Percentiles rank a stretch among this genome's conserved stretches.
Conservation (phyloP, 140 eudicot species). For the Bidens hawaiensis region DNA sequence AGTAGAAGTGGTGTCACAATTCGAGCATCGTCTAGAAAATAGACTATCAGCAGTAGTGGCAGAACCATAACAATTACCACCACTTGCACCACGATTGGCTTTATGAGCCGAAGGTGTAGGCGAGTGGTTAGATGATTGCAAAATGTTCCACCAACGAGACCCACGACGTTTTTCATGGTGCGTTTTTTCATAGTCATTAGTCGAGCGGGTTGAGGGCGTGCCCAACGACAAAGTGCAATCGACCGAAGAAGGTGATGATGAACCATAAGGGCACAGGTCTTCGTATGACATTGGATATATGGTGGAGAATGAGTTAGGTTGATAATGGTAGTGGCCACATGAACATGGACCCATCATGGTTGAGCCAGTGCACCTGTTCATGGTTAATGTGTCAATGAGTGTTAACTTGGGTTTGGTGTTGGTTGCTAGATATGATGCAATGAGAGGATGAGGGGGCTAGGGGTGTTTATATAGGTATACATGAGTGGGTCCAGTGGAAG, state of each 20-base stretch:
- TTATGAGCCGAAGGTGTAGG: constrained; percentile 25
- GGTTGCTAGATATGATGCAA: constrained; percentile 6
- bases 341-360: constrained; percentile 48
- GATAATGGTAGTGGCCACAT: constrained; percentile 40
- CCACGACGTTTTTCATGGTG: constrained; percentile 34
- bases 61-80: constrained; percentile 13
- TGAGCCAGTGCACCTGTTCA: constrained; percentile 49
- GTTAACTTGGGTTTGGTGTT: background rate
- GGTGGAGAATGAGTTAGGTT: constrained; percentile 24
- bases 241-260: constrained; percentile 58
- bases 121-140: constrained; percentile 43
- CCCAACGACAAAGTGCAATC: constrained; percentile 96
- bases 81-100: constrained; percentile 26
- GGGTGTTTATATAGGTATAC: constrained; percentile 38
- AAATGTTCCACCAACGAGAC: constrained; percentile 63
- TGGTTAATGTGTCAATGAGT: constrained; percentile 11
- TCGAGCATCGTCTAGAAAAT: constrained; percentile 80
- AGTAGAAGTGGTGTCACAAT: constrained; percentile 97
- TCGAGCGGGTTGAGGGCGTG: constrained; percentile 77
- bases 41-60: constrained; percentile 52
- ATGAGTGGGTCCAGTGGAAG: constrained; percentile 27
- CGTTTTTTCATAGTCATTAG: constrained; percentile 14
- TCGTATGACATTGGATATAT: constrained; percentile 37
- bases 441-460: constrained; percentile 10
- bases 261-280: constrained; percentile 27